phyloP scores from a whole-genome alignment of 306 rosid genomes.

The Trichosanthes cucumerina region DNA sequence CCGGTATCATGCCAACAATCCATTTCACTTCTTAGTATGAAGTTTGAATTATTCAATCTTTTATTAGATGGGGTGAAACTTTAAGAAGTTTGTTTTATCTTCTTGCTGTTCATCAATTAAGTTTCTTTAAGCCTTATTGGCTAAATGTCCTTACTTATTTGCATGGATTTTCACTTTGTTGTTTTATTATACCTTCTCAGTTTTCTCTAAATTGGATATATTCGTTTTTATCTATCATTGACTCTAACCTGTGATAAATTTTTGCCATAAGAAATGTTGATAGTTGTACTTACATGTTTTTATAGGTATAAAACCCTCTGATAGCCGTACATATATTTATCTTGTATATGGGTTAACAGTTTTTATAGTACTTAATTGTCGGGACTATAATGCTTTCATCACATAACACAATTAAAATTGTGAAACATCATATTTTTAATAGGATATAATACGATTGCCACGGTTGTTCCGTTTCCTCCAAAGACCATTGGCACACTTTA shows the following conservation, averaged over 20 bases:
- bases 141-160: neutral
- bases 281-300: neutral
- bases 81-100: neutral
- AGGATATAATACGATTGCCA: constrained; percentile 90
- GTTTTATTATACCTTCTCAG: neutral
- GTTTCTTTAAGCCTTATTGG: too few relatives aligned
- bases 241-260: neutral
- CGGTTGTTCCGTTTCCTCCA: constrained; percentile 84
- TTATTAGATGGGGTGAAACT: neutral
- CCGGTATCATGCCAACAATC: constrained; percentile 46
- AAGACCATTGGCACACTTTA: constrained; percentile 87
- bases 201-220: neutral
- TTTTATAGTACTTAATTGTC: neutral
- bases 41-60: neutral
- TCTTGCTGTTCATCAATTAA: neutral
- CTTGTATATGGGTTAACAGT: neutral
- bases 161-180: neutral
- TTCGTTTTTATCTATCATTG: neutral
- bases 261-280: neutral
- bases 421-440: constrained; percentile 14
- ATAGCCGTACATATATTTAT: neutral
- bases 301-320: neutral
- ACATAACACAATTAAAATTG: neutral
- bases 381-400: neutral
- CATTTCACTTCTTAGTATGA: neutral